These are phyloP conservation scores for Hydrangea macrophylla DNA, from an alignment of 148 eudicot genomes.

Conservation along the genomic window DNA sequence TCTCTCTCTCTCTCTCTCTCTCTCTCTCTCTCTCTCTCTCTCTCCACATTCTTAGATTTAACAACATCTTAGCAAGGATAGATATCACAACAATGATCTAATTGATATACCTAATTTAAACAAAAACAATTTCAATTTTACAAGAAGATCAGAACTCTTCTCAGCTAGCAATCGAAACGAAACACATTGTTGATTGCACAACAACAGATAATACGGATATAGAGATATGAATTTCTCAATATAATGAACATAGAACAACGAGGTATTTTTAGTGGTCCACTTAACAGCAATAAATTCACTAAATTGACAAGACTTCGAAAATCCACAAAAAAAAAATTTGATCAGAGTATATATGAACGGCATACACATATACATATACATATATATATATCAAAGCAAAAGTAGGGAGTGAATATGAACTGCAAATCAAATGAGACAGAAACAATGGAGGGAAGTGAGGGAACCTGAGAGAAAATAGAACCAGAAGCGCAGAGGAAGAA, in stretches of 20 bases:
- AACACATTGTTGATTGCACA: neutral
- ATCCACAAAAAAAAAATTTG: neutral
- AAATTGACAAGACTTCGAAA: neutral
- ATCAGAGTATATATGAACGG: neutral
- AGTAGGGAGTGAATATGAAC: neutral
- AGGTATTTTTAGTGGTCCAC: neutral
- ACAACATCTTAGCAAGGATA: neutral
- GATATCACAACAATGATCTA: no score
- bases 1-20: no score
- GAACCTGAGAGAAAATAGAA: slow-evolving; percentile 55
- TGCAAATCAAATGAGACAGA: neutral
- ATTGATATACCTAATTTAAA: no score
- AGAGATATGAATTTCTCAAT: no score
- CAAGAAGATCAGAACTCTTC: neutral
- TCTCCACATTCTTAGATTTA: no score
- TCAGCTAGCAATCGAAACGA: neutral
- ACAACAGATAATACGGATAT: no score
- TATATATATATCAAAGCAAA: neutral
- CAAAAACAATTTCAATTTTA: neutral
- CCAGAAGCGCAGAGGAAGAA: slow-evolving; percentile 39
- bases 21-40: no score
- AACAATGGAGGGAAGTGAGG: neutral
- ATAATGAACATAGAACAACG: neutral
- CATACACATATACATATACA: neutral
- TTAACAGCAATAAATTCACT: neutral